phyloP scores from a whole-genome alignment of 768 basidiomycete species.

The Tylopilus balloui region DNA sequence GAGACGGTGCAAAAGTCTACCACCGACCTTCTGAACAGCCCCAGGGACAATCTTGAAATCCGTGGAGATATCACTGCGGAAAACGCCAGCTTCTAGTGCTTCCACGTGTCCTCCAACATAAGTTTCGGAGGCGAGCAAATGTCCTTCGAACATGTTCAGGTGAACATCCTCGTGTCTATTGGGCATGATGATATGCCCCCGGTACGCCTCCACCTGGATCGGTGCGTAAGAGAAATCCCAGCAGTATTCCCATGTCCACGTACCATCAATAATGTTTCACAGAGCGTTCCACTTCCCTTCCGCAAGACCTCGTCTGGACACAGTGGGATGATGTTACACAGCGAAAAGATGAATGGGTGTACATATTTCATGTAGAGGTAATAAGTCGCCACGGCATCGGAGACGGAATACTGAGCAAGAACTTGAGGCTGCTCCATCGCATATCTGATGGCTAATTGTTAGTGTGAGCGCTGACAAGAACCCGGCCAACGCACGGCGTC shows the following conservation, averaged over 20 bases:
- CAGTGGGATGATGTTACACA: slow-evolving; percentile 98
- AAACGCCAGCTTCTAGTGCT: slow-evolving; percentile 96
- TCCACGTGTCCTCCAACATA: slow-evolving; percentile 99
- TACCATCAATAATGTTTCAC: slow-evolving; percentile 97
- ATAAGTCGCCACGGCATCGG: slow-evolving; percentile 99
- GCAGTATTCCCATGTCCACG: slow-evolving; percentile 18
- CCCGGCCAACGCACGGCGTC: slow-evolving; percentile 75
- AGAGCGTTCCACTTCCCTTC: slow-evolving; percentile 94
- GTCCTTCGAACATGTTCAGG: slow-evolving; percentile 91
- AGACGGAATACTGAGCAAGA: slow-evolving; percentile 96
- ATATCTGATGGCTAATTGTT: slow-evolving; percentile 51
- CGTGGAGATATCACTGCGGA: slow-evolving; percentile 90
- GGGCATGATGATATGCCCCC: slow-evolving; percentile 92
- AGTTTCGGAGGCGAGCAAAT: slow-evolving; percentile 94
- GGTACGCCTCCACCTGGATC: slow-evolving; percentile 87
- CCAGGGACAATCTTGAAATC: slow-evolving; percentile 92
- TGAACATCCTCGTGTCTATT: slow-evolving; percentile 93
- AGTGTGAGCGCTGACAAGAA: neutral
- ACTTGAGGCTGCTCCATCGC: slow-evolving; percentile 93
- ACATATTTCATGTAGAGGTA: slow-evolving; percentile 99
- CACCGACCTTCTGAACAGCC: slow-evolving; percentile 76
- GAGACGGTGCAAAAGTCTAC: neutral
- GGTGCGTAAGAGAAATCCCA: slow-evolving; percentile 4
- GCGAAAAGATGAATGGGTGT: slow-evolving; percentile 97
- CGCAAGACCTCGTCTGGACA: slow-evolving; percentile 94